These are phyloP conservation scores for Zelonia costaricensis DNA, from an alignment of 208 protist genomes.

Conservation along the genomic window DNA sequence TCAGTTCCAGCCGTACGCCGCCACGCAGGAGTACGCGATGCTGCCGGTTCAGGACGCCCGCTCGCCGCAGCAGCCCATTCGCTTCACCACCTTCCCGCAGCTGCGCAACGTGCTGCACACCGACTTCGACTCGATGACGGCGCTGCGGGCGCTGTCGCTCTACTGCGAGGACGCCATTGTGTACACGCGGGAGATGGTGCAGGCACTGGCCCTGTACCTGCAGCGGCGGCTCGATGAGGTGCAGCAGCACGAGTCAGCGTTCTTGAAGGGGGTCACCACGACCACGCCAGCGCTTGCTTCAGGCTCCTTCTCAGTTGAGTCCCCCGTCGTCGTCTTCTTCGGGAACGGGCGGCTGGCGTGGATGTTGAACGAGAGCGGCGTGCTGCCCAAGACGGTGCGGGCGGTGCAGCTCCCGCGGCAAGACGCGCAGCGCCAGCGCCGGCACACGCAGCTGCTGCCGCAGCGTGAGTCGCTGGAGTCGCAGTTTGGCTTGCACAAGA, in stretches of 20 bases:
- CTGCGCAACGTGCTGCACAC: conserved; percentile 66
- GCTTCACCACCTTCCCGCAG: conserved; percentile 61
- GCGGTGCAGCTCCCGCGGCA: conserved; percentile 53
- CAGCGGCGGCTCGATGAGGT: conserved; percentile 43
- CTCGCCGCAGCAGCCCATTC: conserved; percentile 30
- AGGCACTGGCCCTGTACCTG: conserved; percentile 56
- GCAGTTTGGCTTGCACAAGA: conserved; percentile 18
- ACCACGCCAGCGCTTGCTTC: neutral
- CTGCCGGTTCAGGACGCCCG: conserved; percentile 37
- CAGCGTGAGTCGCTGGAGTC: conserved; percentile 18
- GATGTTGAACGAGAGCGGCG: conserved; percentile 47
- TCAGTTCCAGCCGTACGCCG: conserved; percentile 61
- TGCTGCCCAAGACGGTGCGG: conserved; percentile 33
- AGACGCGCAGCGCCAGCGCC: conserved; percentile 27
- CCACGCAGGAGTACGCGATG: conserved; percentile 73
- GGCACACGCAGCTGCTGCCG: conserved; percentile 30
- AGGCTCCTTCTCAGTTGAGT: conserved; percentile 32
- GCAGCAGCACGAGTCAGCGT: conserved; percentile 23
- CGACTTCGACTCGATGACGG: conserved; percentile 68
- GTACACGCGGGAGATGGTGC: conserved; percentile 55
- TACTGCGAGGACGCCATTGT: conserved; percentile 58
- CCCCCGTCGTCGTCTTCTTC: conserved; percentile 67
- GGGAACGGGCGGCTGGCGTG: conserved; percentile 70
- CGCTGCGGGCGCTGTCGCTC: conserved; percentile 39
- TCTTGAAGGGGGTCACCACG: conserved; percentile 14